phyloP scores from a whole-genome alignment of 495 filamentous ascomycete genomes.

The Lasiosphaeriaceae sp. region DNA sequence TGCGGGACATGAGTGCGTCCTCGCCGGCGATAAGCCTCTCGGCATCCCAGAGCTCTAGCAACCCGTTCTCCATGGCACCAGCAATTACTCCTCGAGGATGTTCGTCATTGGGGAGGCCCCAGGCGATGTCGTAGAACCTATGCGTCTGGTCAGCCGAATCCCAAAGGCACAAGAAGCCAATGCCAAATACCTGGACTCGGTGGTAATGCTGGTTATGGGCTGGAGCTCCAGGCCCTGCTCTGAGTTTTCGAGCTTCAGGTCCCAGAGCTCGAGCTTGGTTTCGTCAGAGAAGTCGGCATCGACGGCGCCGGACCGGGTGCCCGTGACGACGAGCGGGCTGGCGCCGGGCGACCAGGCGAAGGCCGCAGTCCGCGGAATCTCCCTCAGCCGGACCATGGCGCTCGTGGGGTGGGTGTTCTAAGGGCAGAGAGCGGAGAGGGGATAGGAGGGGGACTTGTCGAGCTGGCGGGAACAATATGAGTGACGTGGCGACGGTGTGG shows the following conservation, averaged over 20 bases:
- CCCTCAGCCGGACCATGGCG: constrained; percentile 89
- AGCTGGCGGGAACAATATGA: neutral
- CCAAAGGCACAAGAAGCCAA: neutral
- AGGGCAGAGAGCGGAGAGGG: constrained; percentile 2
- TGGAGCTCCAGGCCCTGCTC: constrained; percentile 77
- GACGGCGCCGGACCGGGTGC: constrained; percentile 89
- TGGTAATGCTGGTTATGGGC: constrained; percentile 75
- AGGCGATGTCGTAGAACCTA: constrained; percentile 97
- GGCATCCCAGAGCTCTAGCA: constrained; percentile 94
- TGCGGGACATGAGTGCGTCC: constrained; percentile 78
- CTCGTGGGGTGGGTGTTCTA: constrained; percentile 5
- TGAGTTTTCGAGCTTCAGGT: constrained; percentile 71
- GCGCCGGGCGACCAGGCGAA: constrained; percentile 91
- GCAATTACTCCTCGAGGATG: constrained; percentile 83
- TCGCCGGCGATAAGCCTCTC: constrained; percentile 70
- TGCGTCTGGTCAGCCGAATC: constrained; percentile 9
- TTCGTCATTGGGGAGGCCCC: constrained; percentile 74
- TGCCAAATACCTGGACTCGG: constrained; percentile 75
- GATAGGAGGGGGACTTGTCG: constrained; percentile 1
- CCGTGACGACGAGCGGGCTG: constrained; percentile 83
- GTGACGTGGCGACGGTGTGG: neutral
- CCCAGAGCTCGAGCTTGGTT: constrained; percentile 95
- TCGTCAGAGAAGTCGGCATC: constrained; percentile 97
- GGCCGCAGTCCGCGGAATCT: constrained; percentile 92
- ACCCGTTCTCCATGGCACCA: constrained; percentile 91